Conservation (phyloP, 176 grass and related monocot genomes). For the Pontederia paniculata region DNA sequence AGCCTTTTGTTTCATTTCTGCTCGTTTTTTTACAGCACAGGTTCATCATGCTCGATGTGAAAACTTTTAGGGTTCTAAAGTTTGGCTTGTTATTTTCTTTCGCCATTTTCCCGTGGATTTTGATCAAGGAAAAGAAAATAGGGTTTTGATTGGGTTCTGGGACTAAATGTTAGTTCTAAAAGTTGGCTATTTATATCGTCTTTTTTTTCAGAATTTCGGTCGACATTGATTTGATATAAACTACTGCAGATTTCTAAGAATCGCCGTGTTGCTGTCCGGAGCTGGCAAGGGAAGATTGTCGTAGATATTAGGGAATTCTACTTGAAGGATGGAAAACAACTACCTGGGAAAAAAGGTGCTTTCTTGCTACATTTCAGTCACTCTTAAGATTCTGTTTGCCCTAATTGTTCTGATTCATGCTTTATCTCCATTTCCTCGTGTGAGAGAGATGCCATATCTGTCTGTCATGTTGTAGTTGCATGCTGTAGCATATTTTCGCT, state of each 20-base stretch:
- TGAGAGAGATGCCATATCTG: too few species aligned
- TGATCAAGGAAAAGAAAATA: not conserved
- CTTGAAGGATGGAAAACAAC: constrained; percentile 67
- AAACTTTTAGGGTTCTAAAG: not conserved
- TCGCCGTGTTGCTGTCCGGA: constrained; percentile 54
- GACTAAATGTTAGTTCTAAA: too few species aligned
- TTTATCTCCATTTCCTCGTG: too few species aligned
- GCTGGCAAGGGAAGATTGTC: constrained; percentile 49
- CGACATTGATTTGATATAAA: too few species aligned
- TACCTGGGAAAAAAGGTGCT: constrained; percentile 74
- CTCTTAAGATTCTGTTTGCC: not conserved
- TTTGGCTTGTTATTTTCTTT: not conserved
- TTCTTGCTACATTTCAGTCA: not conserved
- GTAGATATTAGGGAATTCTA: constrained; percentile 93
- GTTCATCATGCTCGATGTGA: not conserved
- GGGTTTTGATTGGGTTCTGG: not conserved
- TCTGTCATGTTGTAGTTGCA: too few species aligned
- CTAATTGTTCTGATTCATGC: not conserved
- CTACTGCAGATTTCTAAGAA: constrained; percentile 64
- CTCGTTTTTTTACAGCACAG: too few species aligned
- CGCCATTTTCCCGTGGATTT: not conserved
- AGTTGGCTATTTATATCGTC: too few species aligned
- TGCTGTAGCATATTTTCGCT: too few species aligned
- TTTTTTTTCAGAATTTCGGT: too few species aligned
- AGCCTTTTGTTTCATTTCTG: not conserved